phyloP scores from a whole-genome alignment of 2,329 filamentous ascomycete species.

The Shiraia sp. region DNA sequence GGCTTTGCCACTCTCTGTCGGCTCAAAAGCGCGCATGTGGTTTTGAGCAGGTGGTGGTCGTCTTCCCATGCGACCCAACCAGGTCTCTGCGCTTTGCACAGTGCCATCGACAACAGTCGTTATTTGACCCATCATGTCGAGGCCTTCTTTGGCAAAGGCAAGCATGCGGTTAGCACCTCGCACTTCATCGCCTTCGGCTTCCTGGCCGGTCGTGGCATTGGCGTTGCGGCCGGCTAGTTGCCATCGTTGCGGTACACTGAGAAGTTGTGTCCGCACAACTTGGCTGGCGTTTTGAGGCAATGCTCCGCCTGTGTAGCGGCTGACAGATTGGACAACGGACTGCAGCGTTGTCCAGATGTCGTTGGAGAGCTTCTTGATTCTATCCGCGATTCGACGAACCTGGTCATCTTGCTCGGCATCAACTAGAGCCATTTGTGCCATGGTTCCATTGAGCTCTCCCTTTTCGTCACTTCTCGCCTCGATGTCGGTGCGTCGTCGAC shows the following conservation, averaged over 20 bases:
- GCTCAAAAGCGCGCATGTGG: not conserved
- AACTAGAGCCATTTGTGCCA: slow-evolving; percentile 18
- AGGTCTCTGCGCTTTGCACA: slow-evolving; percentile 85
- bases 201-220: slow-evolving; percentile 6
- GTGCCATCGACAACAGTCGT: slow-evolving; percentile 86
- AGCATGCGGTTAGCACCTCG: slow-evolving; percentile 74
- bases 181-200: slow-evolving; percentile 47
- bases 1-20: slow-evolving; percentile 17
- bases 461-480: slow-evolving; percentile 22
- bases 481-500: slow-evolving; percentile 26
- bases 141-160: slow-evolving; percentile 82
- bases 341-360: slow-evolving; percentile 64
- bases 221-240: slow-evolving; percentile 66
- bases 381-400: slow-evolving; percentile 69
- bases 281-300: slow-evolving; percentile 85
- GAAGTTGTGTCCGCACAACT: slow-evolving; percentile 81
- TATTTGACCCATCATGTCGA: slow-evolving; percentile 94
- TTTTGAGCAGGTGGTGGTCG: slow-evolving; percentile 15
- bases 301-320: slow-evolving; percentile 87
- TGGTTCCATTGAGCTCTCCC: slow-evolving; percentile 14
- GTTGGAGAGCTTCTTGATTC: slow-evolving; percentile 66
- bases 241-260: slow-evolving; percentile 82
- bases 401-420: slow-evolving; percentile 39
- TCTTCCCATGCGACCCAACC: slow-evolving; percentile 76
- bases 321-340: slow-evolving; percentile 81